Percentiles rank a stretch among this genome's conserved stretches.
Conservation (phyloP, 352 stramenopile species). For the Plasmopara halstedii region DNA sequence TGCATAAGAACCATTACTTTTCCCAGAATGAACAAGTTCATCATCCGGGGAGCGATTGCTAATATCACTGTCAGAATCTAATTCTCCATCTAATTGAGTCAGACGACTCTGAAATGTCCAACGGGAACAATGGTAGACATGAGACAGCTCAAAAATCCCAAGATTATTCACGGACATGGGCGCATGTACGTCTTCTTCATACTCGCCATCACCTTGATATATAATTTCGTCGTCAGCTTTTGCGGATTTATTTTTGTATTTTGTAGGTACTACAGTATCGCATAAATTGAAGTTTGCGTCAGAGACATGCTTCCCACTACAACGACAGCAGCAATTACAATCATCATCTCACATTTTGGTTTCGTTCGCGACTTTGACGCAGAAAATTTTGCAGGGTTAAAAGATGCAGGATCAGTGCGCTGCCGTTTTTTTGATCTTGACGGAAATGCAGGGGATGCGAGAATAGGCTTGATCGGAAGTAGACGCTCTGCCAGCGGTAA, state of each 20-base stretch:
- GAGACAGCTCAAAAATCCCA: constrained; percentile 35
- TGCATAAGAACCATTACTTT: constrained; percentile 20
- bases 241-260: constrained; percentile 16
- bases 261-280: not conserved
- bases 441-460: constrained; percentile 64
- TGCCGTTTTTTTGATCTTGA: constrained; percentile 68
- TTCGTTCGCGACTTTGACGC: constrained; percentile 13
- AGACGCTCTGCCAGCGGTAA: constrained; percentile 51
- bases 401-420: constrained; percentile 35
- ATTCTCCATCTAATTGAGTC: constrained; percentile 50
- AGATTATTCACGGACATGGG: not conserved
- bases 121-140: constrained; percentile 21
- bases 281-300: too few species aligned
- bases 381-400: constrained; percentile 17
- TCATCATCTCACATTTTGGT: constrained; percentile 12
- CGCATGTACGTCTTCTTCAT: constrained; percentile 14
- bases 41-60: constrained; percentile 43
- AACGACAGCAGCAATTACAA: not conserved
- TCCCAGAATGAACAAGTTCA: constrained; percentile 34
- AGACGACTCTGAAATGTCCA: constrained; percentile 10
- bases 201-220: constrained; percentile 42
- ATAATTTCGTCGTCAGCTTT: constrained; percentile 27
- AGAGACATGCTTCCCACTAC: too few species aligned
- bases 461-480: constrained; percentile 57
- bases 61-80: constrained; percentile 45